phyloP scores from a whole-genome alignment of 2,329 filamentous ascomycete species.

The Hypoxylon sp. region DNA sequence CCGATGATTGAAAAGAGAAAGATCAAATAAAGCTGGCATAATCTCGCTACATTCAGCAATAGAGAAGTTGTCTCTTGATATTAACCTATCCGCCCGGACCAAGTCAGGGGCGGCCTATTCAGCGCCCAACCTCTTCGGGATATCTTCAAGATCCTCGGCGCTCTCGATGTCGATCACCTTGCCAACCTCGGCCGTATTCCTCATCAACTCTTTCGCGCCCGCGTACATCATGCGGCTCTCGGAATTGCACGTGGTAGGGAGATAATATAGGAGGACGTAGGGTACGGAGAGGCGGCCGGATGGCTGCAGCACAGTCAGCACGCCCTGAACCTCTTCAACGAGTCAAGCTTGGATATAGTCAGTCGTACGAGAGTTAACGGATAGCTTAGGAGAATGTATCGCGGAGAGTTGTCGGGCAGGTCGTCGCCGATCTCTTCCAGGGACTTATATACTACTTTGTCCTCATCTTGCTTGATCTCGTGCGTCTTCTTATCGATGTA shows the following conservation, averaged over 20 bases:
- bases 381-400: constrained; percentile 91
- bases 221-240: constrained; percentile 94
- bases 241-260: constrained; percentile 90
- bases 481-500: constrained; percentile 90
- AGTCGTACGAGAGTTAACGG: constrained; percentile 82
- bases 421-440: constrained; percentile 87
- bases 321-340: not conserved
- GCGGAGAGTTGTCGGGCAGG: constrained; percentile 89
- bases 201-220: constrained; percentile 94
- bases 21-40: constrained; percentile 34
- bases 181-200: constrained; percentile 91
- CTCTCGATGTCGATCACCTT: constrained; percentile 87
- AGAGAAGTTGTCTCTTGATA: not conserved
- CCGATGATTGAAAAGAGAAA: constrained; percentile 53
- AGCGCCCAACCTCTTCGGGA: constrained; percentile 73
- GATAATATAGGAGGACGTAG: constrained; percentile 94
- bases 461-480: constrained; percentile 87
- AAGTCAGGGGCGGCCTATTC: constrained; percentile 44
- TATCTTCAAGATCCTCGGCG: constrained; percentile 83
- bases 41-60: constrained; percentile 22
- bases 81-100: not conserved
- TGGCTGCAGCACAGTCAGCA: constrained; percentile 62
- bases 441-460: constrained; percentile 80
- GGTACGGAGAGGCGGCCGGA: constrained; percentile 89
- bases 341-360: not conserved